Conservation (phyloP, 2,329 filamentous ascomycete genomes). For the Macrophomina tecta region DNA sequence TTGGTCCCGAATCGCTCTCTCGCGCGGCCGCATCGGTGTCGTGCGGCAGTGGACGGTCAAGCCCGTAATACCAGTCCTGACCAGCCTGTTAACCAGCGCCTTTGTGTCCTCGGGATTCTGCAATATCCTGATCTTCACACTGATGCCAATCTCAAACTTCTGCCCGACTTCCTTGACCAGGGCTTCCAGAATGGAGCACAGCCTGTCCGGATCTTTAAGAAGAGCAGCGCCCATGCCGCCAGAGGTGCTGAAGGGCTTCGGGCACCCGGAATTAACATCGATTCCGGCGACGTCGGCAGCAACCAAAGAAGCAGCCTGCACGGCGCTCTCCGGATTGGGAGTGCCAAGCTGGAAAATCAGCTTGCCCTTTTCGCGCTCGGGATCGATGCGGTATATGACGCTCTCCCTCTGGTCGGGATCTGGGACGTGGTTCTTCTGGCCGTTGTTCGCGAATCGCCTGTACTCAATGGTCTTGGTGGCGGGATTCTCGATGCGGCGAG, state of each 20-base stretch:
- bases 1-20: conserved; percentile 85
- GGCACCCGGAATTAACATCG: conserved; percentile 97
- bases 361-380: conserved; percentile 72
- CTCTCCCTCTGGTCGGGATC: conserved; percentile 53
- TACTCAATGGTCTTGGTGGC: conserved; percentile 83
- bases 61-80: conserved; percentile 86
- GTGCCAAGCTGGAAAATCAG: conserved; percentile 95
- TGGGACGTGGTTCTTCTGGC: conserved; percentile 65
- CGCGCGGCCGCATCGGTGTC: conserved; percentile 90
- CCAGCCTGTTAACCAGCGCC: conserved; percentile 76
- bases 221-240: conserved; percentile 97
- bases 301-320: conserved; percentile 82
- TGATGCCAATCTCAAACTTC: conserved; percentile 87
- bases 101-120: conserved; percentile 78
- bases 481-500: conserved; percentile 76
- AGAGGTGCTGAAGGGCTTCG: conserved; percentile 91
- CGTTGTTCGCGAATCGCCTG: conserved; percentile 75
- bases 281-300: conserved; percentile 90
- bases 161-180: conserved; percentile 79
- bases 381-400: conserved; percentile 84
- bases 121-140: conserved; percentile 93
- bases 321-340: conserved; percentile 79
- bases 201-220: conserved; percentile 80
- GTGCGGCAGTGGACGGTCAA: conserved; percentile 96
- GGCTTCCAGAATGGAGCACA: conserved; percentile 81